Percentiles rank a stretch among this genome's conserved stretches.
Conservation (phyloP, 805 yeast species). For the Saturnispora sekii region DNA sequence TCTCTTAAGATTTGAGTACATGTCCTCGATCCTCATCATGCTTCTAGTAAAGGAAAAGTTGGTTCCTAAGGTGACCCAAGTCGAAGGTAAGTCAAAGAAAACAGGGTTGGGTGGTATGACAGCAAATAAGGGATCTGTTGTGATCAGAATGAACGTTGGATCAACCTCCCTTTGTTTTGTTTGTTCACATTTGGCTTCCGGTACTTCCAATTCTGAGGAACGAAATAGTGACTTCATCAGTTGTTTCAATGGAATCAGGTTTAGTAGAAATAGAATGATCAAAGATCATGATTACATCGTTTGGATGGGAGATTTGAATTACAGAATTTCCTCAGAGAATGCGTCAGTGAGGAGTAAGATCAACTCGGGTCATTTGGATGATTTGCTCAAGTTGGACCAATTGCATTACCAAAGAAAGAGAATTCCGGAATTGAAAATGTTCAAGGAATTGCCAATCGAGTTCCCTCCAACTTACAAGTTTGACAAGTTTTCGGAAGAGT, state of each 20-base stretch:
- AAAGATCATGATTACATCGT: constrained; percentile 78
- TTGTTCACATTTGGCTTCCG: constrained; percentile 93
- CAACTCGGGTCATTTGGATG: constrained; percentile 33
- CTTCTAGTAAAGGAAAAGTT: constrained; percentile 49
- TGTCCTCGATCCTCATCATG: constrained; percentile 58
- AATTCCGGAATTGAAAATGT: constrained; percentile 65
- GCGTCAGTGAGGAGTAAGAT: constrained; percentile 62
- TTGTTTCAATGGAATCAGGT: constrained; percentile 64
- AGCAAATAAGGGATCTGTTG: constrained; percentile 95
- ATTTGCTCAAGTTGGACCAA: constrained; percentile 67
- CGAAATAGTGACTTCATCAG: constrained; percentile 77
- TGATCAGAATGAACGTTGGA: constrained; percentile 77
- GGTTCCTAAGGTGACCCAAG: constrained; percentile 53
- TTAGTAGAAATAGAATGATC: constrained; percentile 66
- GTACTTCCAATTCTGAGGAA: constrained; percentile 70
- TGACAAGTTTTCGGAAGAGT: constrained; percentile 70
- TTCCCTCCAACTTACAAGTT: constrained; percentile 90
- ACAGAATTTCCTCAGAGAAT: constrained; percentile 60
- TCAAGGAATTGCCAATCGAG: constrained; percentile 63
- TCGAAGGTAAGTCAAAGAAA: constrained; percentile 89
- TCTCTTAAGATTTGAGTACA: constrained; percentile 64
- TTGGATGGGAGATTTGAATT: constrained; percentile 95
- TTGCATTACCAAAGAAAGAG: constrained; percentile 61
- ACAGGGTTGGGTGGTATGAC: constrained; percentile 96
- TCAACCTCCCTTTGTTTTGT: constrained; percentile 73